phyloP scores from a whole-genome alignment of 805 yeast genomes.

The Nakazawaea ishiwadae region DNA sequence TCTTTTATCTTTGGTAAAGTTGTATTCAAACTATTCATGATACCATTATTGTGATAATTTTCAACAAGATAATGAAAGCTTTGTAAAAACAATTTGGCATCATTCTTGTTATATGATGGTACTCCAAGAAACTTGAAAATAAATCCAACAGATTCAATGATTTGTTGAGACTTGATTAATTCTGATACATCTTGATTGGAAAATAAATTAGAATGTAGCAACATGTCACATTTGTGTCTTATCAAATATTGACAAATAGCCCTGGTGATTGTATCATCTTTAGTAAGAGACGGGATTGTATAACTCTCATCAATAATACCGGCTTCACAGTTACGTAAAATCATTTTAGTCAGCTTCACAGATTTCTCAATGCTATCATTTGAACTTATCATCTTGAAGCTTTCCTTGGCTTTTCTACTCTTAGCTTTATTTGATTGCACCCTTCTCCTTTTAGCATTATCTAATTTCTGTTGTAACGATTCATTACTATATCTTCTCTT shows the following conservation, averaged over 20 bases:
- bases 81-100: conserved; percentile 4
- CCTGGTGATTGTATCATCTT: background rate
- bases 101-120: background rate
- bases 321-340: background rate
- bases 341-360: conserved; percentile 1
- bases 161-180: background rate
- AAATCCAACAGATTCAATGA: background rate
- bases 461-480: background rate
- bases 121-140: background rate
- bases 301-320: background rate
- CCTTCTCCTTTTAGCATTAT: conserved; percentile 5
- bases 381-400: background rate
- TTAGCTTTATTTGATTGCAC: background rate
- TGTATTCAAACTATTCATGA: conserved; percentile 2
- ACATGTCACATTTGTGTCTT: background rate
- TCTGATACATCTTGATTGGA: background rate
- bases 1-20: conserved; percentile 6
- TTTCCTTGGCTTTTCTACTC: conserved; percentile 7
- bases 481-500: conserved; percentile 9
- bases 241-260: background rate
- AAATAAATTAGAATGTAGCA: background rate
- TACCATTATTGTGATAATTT: background rate
- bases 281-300: background rate
- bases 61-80: conserved; percentile 6
- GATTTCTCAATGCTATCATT: background rate